phyloP scores from a whole-genome alignment of 306 rosid genomes.

The Castanea crenata region DNA sequence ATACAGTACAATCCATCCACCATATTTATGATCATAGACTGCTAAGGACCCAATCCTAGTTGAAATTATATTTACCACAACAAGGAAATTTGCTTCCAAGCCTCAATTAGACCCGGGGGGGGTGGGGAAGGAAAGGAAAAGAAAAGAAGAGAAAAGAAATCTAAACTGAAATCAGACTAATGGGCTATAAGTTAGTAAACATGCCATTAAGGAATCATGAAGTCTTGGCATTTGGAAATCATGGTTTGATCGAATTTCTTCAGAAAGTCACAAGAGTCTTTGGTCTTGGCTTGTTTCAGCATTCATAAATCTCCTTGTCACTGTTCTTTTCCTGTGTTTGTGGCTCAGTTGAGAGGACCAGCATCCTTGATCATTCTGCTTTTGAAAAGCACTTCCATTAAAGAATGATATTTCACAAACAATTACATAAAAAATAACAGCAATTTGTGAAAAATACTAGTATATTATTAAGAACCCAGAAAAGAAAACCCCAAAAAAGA shows the following conservation, averaged over 20 bases:
- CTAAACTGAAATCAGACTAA: not conserved
- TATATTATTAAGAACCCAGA: not conserved
- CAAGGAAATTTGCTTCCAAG: not conserved
- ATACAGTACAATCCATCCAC: not conserved
- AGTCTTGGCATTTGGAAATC: not conserved
- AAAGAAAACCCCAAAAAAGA: not conserved
- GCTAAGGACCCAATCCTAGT: not conserved
- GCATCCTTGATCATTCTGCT: slow-evolving; percentile 10
- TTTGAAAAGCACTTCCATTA: not conserved
- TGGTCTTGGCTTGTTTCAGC: not conserved
- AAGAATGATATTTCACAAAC: not conserved
- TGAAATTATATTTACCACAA: not conserved
- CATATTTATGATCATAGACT: not conserved
- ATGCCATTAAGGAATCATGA: not conserved
- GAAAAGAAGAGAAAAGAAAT: not conserved
- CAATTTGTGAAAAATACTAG: not conserved
- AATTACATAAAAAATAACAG: not conserved
- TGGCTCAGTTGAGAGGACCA: not conserved
- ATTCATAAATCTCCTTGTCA: not conserved
- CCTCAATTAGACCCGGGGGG: not conserved
- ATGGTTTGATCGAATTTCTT: not conserved
- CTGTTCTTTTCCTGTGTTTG: not conserved
- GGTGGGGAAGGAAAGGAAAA: not conserved
- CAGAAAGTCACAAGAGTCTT: not conserved
- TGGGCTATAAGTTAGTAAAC: slow-evolving; percentile 8